Evolutionary conservation across 2,329 filamentous ascomycete genomes (phyloP).

Genomic region (Cordyceps sp.): DNA sequence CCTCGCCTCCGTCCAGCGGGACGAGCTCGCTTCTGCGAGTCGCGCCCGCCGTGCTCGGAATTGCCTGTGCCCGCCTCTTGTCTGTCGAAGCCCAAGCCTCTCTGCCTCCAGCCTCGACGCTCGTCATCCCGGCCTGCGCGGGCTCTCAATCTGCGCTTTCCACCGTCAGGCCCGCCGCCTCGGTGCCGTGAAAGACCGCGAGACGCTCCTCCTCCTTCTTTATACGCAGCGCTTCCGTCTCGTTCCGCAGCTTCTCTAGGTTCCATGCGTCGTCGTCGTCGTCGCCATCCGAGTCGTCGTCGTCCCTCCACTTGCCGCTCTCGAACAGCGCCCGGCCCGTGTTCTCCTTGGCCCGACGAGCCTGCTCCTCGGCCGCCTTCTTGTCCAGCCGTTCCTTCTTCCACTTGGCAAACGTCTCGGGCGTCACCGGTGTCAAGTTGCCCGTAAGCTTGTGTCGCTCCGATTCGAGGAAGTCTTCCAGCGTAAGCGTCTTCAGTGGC

Average conservation of each 20-base stretch:
- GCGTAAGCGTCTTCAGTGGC: constrained; percentile 79
- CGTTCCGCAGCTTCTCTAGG: constrained; percentile 61
- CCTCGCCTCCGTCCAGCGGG: constrained; percentile 4
- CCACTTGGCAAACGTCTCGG: constrained; percentile 89
- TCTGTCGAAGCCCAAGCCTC: neutral
- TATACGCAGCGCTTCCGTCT: constrained; percentile 63
- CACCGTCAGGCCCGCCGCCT: neutral
- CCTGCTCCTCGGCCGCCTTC: constrained; percentile 88
- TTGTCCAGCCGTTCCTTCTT: constrained; percentile 89
- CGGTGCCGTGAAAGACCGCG: constrained; percentile 13
- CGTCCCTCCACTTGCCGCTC: constrained; percentile 77
- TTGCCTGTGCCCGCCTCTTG: constrained; percentile 6
- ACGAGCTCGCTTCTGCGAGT: constrained; percentile 1
- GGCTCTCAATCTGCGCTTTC: constrained; percentile 3
- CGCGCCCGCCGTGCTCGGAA: constrained; percentile 10
- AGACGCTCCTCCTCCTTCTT: constrained; percentile 64
- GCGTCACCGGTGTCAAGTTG: constrained; percentile 80
- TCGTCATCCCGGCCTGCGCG: constrained; percentile 4
- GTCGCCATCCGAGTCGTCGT: constrained; percentile 39
- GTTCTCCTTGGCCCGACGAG: constrained; percentile 80
- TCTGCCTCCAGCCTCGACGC: neutral
- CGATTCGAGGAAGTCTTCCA: constrained; percentile 94
- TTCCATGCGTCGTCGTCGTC: constrained; percentile 62
- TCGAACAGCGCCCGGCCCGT: constrained; percentile 93
- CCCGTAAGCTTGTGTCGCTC: constrained; percentile 92